Evolutionary conservation across 768 basidiomycete genomes (phyloP), one percentile per base, ranked within the genome.

Genomic region (Rhodotorula diobovata): DNA sequence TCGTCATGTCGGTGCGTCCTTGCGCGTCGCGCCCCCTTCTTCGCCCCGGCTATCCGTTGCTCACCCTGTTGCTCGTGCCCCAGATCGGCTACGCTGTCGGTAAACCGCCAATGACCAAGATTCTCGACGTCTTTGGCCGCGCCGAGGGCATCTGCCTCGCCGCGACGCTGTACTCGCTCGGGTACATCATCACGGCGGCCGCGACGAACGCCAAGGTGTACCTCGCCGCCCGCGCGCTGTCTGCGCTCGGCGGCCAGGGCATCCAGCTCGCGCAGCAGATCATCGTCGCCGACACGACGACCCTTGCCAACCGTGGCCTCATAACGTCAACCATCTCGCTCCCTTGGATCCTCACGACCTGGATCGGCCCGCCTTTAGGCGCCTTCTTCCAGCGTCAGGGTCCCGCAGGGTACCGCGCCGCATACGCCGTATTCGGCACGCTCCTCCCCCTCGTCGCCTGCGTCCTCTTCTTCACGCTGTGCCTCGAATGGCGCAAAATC

Each of bases 71-170:
- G 2, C 35, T 48, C n/a, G 8, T 11, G 43, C 25, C 32, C n/a
- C 56, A 73, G 75, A 70, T 76, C 48, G 74, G 68, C 21, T 75
- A 71, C 61, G 77, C 76, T 2, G 71, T 78, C 35, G 77, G 74
- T 25, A 77, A 77, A 46, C 77, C 77, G 1, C 76, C 76, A 0
- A 71, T 77, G 53, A 76, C 76, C 46, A 78, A 78, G 63, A 67
- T 77, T 57, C 72, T 78, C 50, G 77, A 78, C 65, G 73, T 74
- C 15, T 78, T 77, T 46, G 77, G 77, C 1, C 74, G 77, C 35
- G 77, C 77, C 9, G 76, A 78, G 53, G 77, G 76, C 28, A 65
- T 77, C 43, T 74, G 75, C 56, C 45, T 77, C 58, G 73, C 74
- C 30, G 77, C 73, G 16, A 23, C 63, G 2, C 51, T 77, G 21